Evolutionary conservation across 179 eudicot genomes (phyloP).

Genomic region (Carnegiea gigantea): DNA sequence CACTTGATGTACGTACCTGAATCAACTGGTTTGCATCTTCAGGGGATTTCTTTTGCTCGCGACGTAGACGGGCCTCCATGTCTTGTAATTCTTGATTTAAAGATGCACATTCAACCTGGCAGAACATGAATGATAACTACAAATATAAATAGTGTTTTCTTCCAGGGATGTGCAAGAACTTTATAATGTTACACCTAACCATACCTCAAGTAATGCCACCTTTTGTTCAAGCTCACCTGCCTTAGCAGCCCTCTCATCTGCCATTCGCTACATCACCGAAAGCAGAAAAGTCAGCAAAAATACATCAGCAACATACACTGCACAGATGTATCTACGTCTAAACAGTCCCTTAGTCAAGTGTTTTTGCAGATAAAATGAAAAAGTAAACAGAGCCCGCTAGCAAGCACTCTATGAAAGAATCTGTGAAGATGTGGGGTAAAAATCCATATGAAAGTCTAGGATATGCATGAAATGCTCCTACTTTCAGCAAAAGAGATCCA

Average conservation of each 20-base stretch:
- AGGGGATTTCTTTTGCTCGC: slow-evolving; percentile 89
- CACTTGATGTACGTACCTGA: slow-evolving; percentile 52
- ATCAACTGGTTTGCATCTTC: slow-evolving; percentile 90
- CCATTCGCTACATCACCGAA: slow-evolving; percentile 64
- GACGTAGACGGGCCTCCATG: slow-evolving; percentile 87
- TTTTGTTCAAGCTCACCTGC: slow-evolving; percentile 94
- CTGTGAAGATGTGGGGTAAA: too few relatives aligned
- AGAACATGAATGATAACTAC: slow-evolving; percentile 13
- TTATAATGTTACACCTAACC: neutral
- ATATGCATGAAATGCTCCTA: neutral
- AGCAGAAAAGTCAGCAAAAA: slow-evolving; percentile 20
- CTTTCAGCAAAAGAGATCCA: slow-evolving; percentile 4
- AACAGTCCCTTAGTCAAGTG: neutral
- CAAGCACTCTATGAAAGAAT: neutral
- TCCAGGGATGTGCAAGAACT: slow-evolving; percentile 3
- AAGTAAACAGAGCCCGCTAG: neutral
- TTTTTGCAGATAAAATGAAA: neutral
- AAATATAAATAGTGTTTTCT: neutral
- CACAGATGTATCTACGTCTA: neutral
- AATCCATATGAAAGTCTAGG: neutral
- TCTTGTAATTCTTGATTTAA: slow-evolving; percentile 97
- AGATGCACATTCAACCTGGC: slow-evolving; percentile 89
- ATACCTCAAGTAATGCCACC: slow-evolving; percentile 95
- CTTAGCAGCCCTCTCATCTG: slow-evolving; percentile 88
- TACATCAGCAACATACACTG: slow-evolving; percentile 7